Evolutionary conservation across 768 basidiomycete species (phyloP).

Genomic region (Tricholoma saponaceum): DNA sequence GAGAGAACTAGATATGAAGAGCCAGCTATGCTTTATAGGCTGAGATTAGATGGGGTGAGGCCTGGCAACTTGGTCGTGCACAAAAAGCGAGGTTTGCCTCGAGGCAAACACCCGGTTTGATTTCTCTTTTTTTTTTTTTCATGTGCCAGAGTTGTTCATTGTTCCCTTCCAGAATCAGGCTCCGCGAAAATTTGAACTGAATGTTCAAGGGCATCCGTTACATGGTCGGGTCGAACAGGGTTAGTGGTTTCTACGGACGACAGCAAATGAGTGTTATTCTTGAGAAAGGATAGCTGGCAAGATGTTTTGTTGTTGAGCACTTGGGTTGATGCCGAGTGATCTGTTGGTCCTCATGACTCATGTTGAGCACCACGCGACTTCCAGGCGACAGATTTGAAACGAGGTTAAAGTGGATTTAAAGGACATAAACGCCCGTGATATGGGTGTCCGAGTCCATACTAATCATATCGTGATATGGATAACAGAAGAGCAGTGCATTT

Average conservation of each 20-base stretch:
- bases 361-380: no score
- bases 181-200: neutral
- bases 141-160: constrained; percentile 1
- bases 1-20: constrained; percentile 25
- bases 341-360: constrained; percentile 4
- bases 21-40: neutral
- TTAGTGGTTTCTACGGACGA: constrained; percentile 3
- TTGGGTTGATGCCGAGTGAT: no score
- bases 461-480: no score
- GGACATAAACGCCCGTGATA: neutral
- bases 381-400: constrained; percentile 6
- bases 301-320: no score
- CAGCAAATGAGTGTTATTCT: neutral
- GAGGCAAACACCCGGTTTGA: constrained; percentile 34
- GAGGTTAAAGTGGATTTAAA: neutral
- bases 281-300: neutral
- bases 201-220: neutral
- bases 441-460: no score
- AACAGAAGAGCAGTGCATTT: no score
- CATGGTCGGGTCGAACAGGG: constrained; percentile 1
- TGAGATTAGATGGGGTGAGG: constrained; percentile 30
- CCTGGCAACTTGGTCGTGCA: constrained; percentile 16
- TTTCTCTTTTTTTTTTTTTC: constrained; percentile 6
- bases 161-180: neutral
- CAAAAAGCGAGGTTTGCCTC: constrained; percentile 46